Base-by-base conservation (phyloP, 371 early-diverging fungal genomes). In the Mucor sp. region DNA sequence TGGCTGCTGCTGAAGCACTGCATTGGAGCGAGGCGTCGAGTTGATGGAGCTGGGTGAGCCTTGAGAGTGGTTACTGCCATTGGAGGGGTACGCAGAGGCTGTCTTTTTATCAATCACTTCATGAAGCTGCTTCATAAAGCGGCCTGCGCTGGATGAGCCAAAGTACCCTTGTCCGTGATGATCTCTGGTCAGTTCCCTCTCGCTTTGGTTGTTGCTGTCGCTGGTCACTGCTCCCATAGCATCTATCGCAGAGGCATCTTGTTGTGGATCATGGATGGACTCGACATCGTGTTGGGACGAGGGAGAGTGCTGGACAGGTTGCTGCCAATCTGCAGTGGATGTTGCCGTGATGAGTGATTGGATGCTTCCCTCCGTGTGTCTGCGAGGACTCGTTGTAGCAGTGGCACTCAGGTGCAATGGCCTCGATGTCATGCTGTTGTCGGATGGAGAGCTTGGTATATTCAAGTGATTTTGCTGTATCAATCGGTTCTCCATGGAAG, bases 91-190 rank as follows among this genome's bases (percentile, higher is more conserved):
- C 21, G 47, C 21, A 47, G 47, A 53, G 3, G 63, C 35, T n/a
- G 67, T 65, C 60, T 69, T 72, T 48, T 72, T 72, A 19, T 62
- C 69, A 33, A 72, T 72, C 12, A 62, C 73, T 55, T 72, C 65
- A 11, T 69, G 73, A 3, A 72, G 56, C 53, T 72, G 65, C n/a
- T 58, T 60, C 73, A 72, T 69, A 37, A 72, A 72, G 9, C 66
- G 65, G 48, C 69, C 64, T 12, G 69, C 73, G 59, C 73, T 72
- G 11, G 73, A 72, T 9, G 73, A 69, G 19, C 73, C 73, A 66
- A 72, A 72, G 23, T 72, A 72, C 1, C 73, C 73, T 6, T 72
- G 69, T 2, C 65, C 62, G 30, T 65, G 48, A 12, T 58, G 55
- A 43, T 67, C 66, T 14, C 55, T 59, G 30, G 56, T 33, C 9